Conservation (phyloP, 768 basidiomycete species). For the Amanita polypyramis region DNA sequence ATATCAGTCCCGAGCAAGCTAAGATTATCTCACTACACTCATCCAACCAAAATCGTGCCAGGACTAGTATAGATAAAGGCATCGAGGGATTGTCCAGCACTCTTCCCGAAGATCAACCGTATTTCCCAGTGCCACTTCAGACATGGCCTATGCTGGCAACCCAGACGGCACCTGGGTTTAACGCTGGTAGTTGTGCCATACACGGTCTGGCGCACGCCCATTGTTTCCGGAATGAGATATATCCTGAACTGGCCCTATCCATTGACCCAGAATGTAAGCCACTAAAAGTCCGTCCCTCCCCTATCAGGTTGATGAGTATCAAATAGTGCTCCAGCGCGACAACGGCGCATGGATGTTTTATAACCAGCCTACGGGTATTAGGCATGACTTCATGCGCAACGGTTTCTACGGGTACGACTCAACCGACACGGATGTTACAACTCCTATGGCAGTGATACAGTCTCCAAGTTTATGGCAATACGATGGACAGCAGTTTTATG, state of each 20-base stretch:
- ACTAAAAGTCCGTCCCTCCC: too few relatives aligned
- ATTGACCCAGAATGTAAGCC: background rate
- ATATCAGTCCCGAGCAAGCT: constrained; percentile 18
- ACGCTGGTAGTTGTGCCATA: background rate
- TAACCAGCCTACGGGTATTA: too few relatives aligned
- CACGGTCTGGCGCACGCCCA: background rate
- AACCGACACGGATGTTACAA: too few relatives aligned
- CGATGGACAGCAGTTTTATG: too few relatives aligned
- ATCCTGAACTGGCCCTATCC: background rate
- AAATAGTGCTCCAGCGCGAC: background rate
- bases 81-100: background rate
- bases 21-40: constrained; percentile 6
- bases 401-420: too few relatives aligned
- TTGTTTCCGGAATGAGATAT: background rate
- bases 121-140: background rate
- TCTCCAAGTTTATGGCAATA: too few relatives aligned
- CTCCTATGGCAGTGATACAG: too few relatives aligned
- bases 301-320: background rate
- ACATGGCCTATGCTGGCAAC: background rate
- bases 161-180: background rate
- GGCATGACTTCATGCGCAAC: too few relatives aligned
- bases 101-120: background rate
- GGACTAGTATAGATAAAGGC: background rate
- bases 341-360: background rate
- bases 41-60: background rate